Base-by-base conservation (phyloP, 2,329 filamentous ascomycete species). In the Chaetothyriales sp. region DNA sequence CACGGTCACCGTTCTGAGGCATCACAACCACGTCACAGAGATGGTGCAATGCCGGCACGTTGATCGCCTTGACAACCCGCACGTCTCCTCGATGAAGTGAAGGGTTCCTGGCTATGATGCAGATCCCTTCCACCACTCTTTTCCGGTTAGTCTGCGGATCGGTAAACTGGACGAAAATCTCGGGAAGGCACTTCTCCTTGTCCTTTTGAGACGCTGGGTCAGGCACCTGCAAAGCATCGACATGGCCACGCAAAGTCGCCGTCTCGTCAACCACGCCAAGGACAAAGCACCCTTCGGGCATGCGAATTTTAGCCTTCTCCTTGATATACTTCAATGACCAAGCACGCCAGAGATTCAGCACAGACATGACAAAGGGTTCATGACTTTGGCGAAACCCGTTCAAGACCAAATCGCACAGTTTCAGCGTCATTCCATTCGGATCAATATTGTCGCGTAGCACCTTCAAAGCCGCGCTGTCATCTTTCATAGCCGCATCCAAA, bases 81-180 rank as follows among this genome's bases (percentile, higher is more conserved):
- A 97, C 80, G 62, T 98, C 92, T 4, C 92, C 92, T 0, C 89
- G 86, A 61, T 98, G 90, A 5, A 98, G 75, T 0, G 90, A 95
- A 0, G 92, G 92, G 60, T 98, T 98, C 22, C 92, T 82, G 1
- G 89, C 89, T 0, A 98, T 74, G 5, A 94, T 72, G 61, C 92
- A 97, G 2, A 87, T 63, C 0, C 89, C 89, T 55, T 81, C 74
- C 20, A 95, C 77, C 1, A 90, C 71, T 49, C 73, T 76, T 60
- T 84, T 83, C 19, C 74, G 70, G 1, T 71, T 72, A 33, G 73
- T 71, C 7, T 75, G 70, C 0, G 73, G 72, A 7, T 78, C 76
- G 0, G 82, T 82, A 0, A 95, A 73, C 63, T 95, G 89, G 0
- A 97, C 65, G 62, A 97, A 98, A 7, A 98, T 88, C 62, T 98